phyloP scores from a whole-genome alignment of 139 green algal genomes.

The Volvox africanus region DNA sequence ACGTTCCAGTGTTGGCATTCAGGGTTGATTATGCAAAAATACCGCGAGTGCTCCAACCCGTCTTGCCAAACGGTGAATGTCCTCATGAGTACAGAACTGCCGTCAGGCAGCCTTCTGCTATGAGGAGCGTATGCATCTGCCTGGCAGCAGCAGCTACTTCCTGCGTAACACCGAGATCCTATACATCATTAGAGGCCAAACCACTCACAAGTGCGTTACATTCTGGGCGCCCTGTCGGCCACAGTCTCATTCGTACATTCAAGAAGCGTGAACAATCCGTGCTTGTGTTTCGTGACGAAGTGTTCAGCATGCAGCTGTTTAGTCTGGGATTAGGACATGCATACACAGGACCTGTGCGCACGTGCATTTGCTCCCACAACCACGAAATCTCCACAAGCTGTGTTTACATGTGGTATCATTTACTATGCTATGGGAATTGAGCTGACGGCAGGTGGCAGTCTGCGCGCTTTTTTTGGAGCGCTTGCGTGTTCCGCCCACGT shows the following conservation, averaged over 20 bases:
- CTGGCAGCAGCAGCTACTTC: conserved; percentile 63
- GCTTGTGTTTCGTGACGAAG: too few relatives aligned
- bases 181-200: conserved; percentile 73
- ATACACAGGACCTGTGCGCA: not conserved
- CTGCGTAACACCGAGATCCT: conserved; percentile 84
- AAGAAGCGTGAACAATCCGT: too few relatives aligned
- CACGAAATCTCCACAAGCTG: not conserved
- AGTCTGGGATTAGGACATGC: too few relatives aligned
- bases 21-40: too few relatives aligned
- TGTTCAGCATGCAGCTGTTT: too few relatives aligned
- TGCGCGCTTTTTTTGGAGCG: conserved; percentile 61
- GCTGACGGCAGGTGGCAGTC: conserved; percentile 59
- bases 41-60: too few relatives aligned
- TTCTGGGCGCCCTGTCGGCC: too few relatives aligned
- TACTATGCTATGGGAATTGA: conserved; percentile 87
- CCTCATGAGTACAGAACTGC: conserved; percentile 65
- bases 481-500: conserved; percentile 58
- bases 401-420: not conserved
- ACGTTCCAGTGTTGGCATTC: too few relatives aligned
- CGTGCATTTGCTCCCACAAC: not conserved
- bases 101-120: conserved; percentile 88
- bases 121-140: conserved; percentile 86
- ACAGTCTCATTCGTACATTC: too few relatives aligned
- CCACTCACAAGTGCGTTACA: conserved; percentile 46
- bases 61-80: not conserved